Evolutionary conservation across 202 grass and related monocot genomes (phyloP), one percentile per base, ranked within the genome.

Genomic region (Setaria italica): DNA sequence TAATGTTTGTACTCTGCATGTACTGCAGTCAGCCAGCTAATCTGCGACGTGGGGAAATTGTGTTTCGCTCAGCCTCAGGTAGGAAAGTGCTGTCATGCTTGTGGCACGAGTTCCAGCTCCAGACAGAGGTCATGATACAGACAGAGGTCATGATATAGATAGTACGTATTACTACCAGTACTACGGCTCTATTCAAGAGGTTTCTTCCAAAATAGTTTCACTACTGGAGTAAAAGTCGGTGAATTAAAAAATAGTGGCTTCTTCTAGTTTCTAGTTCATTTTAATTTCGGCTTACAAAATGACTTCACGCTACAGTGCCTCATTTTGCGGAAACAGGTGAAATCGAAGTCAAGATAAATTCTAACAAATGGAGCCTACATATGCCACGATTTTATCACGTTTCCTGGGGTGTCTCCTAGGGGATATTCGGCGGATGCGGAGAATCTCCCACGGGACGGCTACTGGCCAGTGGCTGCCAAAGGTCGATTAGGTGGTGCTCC

Each of bases 401-500:
- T 62, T 69, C 20, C 4, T 4, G 20, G 9, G 32, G 64, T 45
- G 72, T 70, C 41, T 39, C 42, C n/a, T 41, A 51, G 87, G 34
- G 84, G 84, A 90, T 90, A 83, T 90, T 90, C 84, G 74, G 49
- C 29, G 79, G 82, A 85, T 54, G 91, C 85, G 81, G 79, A 34
- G 81, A 90, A 90, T 90, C 91, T 92, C 58, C 81, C 35, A n/a
- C 77, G 80, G 15, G 2, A 34, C 34, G 74, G 51, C 53, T 55
- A 5, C 4, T 58, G 43, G 54, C 20, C 29, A 35, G 20, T 15
- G 17, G 37, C 2, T 19, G 4, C 34, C 50, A 9, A 3, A 6
- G 16, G 9, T 37, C 33, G 60, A 34, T 34, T 54, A 19, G 45
- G 25, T 17, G 59, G 32, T 39, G 60, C 51, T 37, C 51, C 76